Evolutionary conservation across 2,329 filamentous ascomycete species (phyloP).

Genomic region (Tolypocladium ovalisporum): DNA sequence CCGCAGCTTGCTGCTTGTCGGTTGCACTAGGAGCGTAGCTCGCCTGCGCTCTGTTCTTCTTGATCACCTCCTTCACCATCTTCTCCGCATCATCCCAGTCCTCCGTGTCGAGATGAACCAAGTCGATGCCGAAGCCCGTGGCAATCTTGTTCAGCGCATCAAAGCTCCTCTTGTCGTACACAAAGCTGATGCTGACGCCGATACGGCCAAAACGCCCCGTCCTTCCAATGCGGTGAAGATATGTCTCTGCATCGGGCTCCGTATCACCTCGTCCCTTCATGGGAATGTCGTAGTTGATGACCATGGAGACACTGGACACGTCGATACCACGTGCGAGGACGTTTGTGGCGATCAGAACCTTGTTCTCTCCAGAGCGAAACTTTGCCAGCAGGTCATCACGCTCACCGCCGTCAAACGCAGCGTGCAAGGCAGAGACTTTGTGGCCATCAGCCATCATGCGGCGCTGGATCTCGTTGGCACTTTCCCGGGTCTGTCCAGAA

Average conservation of each 20-base stretch:
- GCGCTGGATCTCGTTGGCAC: slow-evolving; percentile 72
- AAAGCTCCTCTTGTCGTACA: slow-evolving; percentile 78
- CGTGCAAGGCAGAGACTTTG: slow-evolving; percentile 81
- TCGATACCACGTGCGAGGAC: slow-evolving; percentile 94
- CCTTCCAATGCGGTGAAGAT: slow-evolving; percentile 93
- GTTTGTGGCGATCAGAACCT: slow-evolving; percentile 96
- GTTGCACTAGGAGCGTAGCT: slow-evolving; percentile 37
- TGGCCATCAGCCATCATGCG: slow-evolving; percentile 86
- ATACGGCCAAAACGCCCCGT: slow-evolving; percentile 95
- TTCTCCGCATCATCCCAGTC: slow-evolving; percentile 90
- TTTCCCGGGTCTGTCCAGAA: slow-evolving; percentile 59
- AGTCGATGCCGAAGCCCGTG: slow-evolving; percentile 65
- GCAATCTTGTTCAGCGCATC: slow-evolving; percentile 70
- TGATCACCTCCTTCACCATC: slow-evolving; percentile 71
- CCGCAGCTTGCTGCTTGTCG: slow-evolving; percentile 18
- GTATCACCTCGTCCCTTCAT: slow-evolving; percentile 66
- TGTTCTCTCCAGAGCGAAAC: slow-evolving; percentile 78
- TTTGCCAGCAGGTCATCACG: slow-evolving; percentile 77
- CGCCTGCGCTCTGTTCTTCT: slow-evolving; percentile 51
- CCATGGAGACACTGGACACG: slow-evolving; percentile 83
- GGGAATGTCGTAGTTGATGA: slow-evolving; percentile 91
- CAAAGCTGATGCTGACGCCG: slow-evolving; percentile 90
- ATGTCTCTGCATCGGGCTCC: slow-evolving; percentile 87
- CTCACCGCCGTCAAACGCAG: slow-evolving; percentile 71
- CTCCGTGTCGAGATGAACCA: slow-evolving; percentile 69